A percentile compares a stretch with the other conserved stretches of the same genome.
These are phyloP conservation scores for Polysphondylium violaceum DNA, from an alignment of 78 protist species.

Conservation along the genomic window DNA sequence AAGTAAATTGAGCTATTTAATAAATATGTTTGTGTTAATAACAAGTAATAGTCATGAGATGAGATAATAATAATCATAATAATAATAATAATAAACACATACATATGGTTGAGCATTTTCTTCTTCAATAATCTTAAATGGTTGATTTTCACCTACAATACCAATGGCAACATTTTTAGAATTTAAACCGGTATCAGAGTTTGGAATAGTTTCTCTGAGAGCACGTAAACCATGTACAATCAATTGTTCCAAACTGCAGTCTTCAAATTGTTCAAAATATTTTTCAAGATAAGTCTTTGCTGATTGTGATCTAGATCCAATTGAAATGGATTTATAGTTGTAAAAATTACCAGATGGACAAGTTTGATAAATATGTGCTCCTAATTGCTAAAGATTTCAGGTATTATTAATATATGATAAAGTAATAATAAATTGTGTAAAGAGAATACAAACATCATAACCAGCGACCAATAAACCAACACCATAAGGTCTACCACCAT, in stretches of 20 bases:
- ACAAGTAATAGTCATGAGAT: background rate
- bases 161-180: conserved; percentile 85
- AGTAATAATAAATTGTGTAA: background rate
- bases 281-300: conserved; percentile 98
- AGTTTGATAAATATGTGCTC: conserved; percentile 94
- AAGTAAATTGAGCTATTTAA: conserved; percentile 35
- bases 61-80: conserved; percentile 15
- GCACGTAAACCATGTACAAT: conserved; percentile 94
- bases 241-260: conserved; percentile 88
- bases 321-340: conserved; percentile 94
- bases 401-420: background rate
- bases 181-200: conserved; percentile 79
- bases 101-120: conserved; percentile 71
- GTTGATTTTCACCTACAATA: conserved; percentile 86
- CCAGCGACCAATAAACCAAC: conserved; percentile 98
- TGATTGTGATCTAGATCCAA: conserved; percentile 98
- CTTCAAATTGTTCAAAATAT: conserved; percentile 84
- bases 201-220: conserved; percentile 88
- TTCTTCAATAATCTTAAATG: conserved; percentile 72
- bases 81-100: conserved; percentile 23
- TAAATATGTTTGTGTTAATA: background rate
- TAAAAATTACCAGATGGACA: conserved; percentile 96
- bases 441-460: conserved; percentile 86
- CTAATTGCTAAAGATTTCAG: conserved; percentile 55
- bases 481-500: conserved; percentile 96